Conservation (phyloP, 148 eudicot genomes). For the Nepenthes mirabilis region DNA sequence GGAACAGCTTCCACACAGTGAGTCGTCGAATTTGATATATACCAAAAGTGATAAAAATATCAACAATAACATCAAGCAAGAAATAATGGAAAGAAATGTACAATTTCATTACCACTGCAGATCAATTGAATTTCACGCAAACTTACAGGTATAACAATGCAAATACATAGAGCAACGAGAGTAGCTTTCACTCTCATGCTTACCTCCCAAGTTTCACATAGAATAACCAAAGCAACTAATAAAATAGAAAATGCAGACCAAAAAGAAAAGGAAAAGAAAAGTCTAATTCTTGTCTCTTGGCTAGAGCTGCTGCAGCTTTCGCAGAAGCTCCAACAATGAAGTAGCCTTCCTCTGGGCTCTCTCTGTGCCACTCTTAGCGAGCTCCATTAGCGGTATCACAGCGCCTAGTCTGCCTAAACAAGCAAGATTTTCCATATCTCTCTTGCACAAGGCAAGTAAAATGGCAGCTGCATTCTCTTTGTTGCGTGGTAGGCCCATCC, state of each 20-base stretch:
- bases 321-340: conserved; percentile 64
- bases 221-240: conserved; percentile 2
- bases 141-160: too few species aligned
- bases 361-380: conserved; percentile 61
- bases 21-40: too few species aligned
- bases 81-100: too few species aligned
- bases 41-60: too few species aligned
- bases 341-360: conserved; percentile 86
- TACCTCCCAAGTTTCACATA: too few species aligned
- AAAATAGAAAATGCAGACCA: conserved; percentile 1
- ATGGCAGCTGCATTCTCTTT: conserved; percentile 79
- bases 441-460: conserved; percentile 71
- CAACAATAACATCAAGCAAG: too few species aligned
- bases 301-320: conserved; percentile 33
- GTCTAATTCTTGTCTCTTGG: neutral
- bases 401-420: conserved; percentile 70
- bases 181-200: too few species aligned
- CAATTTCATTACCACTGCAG: too few species aligned
- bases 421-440: conserved; percentile 58
- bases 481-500: conserved; percentile 58
- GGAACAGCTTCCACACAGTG: too few species aligned
- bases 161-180: too few species aligned
- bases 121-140: too few species aligned
- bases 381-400: conserved; percentile 44
- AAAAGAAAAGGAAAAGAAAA: neutral